Evolutionary conservation across 306 rosid species (phyloP), one percentile per base, ranked within the genome.

Genomic region (Crotalaria pallida): DNA sequence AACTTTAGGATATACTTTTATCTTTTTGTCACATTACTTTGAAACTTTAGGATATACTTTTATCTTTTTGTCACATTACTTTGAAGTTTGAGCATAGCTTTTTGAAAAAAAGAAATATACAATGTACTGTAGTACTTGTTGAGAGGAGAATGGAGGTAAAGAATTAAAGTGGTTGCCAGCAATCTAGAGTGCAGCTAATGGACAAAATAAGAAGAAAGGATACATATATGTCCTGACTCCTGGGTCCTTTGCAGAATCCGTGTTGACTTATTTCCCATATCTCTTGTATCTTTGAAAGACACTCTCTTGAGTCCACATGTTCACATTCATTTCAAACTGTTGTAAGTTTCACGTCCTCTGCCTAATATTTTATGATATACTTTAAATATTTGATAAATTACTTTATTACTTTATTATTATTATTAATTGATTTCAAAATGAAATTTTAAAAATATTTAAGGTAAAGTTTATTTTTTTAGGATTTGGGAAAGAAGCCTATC

Each of bases 81-180:
- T 29, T n/a, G n/a, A 57, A 59, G n/a, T n/a, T n/a, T 68, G 60
- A 43, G 71, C 18, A 18, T 31, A 23, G 11, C 83, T 53, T 74
- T 82, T 56, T 69, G 61, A 72, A 80, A 82, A 84, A 70, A 24
- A 24, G 3, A 24, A 24, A 1, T 24, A 24, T 24, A 1, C 27
- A 24, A 24, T 80, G 83, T 22, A 60, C 74, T n/a, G n/a, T n/a
- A 23, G 73, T 49, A 44, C 38, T 51, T 43, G 6, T 13, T 4
- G 16, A 29, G 58, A 58, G 19, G 45, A 10, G 21, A 44, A 64
- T 16, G 4, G 27, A 15, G 48, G 67, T 52, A 60, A n/a, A n/a
- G n/a, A 31, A 31, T 31, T 31, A 65, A 65, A 34, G 5, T 73
- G 81, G 38, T 48, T 72, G 84, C 72, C 81, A 78, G 81, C 76